A percentile compares a stretch with the other conserved stretches of the same genome.
Evolutionary conservation across 2,329 filamentous ascomycete genomes (phyloP).

Genomic region (Phoma sp.): DNA sequence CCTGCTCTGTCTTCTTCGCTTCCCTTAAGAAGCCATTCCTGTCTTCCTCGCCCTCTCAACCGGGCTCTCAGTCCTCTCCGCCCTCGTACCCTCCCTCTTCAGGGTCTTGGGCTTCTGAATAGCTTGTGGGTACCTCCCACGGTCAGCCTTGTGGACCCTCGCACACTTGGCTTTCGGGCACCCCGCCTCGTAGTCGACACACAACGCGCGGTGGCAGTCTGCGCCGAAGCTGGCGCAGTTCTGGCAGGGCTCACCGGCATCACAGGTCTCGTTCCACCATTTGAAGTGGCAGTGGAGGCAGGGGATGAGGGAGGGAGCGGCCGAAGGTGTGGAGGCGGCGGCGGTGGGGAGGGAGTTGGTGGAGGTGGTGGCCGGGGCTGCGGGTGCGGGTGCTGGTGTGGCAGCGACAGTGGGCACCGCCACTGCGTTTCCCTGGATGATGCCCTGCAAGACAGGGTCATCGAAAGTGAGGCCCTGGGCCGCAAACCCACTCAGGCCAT

Average conservation of each 20-base stretch:
- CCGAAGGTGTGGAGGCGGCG: not conserved
- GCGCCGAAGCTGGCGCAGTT: conserved; percentile 1
- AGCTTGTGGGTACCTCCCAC: not conserved
- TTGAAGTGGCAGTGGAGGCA: conserved; percentile 12
- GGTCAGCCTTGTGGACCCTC: conserved; percentile 1
- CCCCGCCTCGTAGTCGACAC: not conserved
- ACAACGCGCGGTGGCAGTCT: conserved; percentile 4
- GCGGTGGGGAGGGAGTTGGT: not conserved
- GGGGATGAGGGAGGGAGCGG: not conserved
- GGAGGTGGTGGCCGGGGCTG: not conserved
- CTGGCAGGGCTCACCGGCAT: conserved; percentile 9
- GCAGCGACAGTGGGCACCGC: no score
- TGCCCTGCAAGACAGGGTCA: no score
- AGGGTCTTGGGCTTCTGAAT: conserved; percentile 6
- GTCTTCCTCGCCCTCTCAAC: not conserved
- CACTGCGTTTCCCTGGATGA: no score
- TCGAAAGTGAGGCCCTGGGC: no score
- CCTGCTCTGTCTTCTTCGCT: no score
- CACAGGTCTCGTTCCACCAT: conserved; percentile 16
- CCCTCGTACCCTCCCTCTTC: conserved; percentile 6
- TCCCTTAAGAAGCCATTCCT: not conserved
- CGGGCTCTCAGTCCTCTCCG: not conserved
- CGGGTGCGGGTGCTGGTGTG: not conserved
- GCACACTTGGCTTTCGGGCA: not conserved
- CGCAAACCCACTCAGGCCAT: no score